Percentiles rank a stretch among this genome's conserved stretches.
These are phyloP conservation scores for Agrocybe pediades DNA, from an alignment of 768 basidiomycete genomes.

Conservation along the genomic window DNA sequence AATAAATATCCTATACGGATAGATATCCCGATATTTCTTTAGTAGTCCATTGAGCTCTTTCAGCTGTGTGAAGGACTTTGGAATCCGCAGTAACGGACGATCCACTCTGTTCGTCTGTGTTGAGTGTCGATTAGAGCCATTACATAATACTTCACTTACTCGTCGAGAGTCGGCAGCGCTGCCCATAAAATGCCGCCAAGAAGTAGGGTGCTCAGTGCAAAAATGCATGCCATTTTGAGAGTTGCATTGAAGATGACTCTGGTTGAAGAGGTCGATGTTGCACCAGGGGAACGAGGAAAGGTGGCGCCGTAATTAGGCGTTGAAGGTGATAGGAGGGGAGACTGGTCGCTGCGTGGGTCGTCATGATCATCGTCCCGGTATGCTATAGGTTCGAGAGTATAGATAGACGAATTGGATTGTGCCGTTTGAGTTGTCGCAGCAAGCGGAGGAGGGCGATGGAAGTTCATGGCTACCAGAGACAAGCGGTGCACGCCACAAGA, in stretches of 20 bases:
- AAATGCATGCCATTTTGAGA: conserved; percentile 81
- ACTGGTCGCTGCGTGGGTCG: conserved; percentile 30
- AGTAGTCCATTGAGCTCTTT: conserved; percentile 82
- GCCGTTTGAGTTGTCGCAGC: conserved; percentile 10
- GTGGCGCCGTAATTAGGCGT: conserved; percentile 58
- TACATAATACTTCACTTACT: conserved; percentile 48
- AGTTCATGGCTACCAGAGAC: conserved; percentile 11
- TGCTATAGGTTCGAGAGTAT: conserved; percentile 67
- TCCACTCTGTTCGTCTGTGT: conserved; percentile 56
- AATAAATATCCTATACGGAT: conserved; percentile 81
- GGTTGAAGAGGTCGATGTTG: conserved; percentile 39
- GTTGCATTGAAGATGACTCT: conserved; percentile 78
- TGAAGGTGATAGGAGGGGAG: conserved; percentile 45
- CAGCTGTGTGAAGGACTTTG: conserved; percentile 85
- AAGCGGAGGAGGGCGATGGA: conserved; percentile 14
- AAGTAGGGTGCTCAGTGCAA: conserved; percentile 64
- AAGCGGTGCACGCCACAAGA: neutral
- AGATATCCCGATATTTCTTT: conserved; percentile 91
- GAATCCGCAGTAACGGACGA: conserved; percentile 74
- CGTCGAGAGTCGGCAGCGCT: conserved; percentile 76
- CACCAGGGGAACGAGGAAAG: conserved; percentile 37
- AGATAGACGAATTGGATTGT: conserved; percentile 38
- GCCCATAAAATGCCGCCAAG: conserved; percentile 82
- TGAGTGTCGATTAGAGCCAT: neutral
- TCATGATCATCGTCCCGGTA: conserved; percentile 28